Conservation (phyloP, 305 asterid genomes). For the Petunia hybrid region DNA sequence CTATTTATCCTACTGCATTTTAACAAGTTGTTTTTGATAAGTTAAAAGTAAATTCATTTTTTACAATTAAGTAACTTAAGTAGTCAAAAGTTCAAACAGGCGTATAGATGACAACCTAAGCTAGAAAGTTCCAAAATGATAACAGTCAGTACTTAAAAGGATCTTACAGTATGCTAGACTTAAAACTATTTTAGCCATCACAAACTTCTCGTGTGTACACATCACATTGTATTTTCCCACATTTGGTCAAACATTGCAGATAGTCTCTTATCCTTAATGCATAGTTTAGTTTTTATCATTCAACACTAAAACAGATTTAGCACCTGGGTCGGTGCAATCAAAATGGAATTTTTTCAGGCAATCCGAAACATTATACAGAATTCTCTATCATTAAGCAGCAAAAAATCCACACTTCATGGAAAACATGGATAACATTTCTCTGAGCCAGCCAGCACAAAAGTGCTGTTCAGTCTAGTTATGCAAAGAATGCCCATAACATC, state of each 20-base stretch:
- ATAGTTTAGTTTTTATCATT: background rate
- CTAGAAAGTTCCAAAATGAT: background rate
- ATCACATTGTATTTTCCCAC: background rate
- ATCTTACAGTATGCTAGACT: background rate
- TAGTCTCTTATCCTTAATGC: background rate
- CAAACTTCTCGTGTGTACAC: slow-evolving; percentile 10
- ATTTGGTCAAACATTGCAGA: background rate
- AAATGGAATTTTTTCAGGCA: background rate
- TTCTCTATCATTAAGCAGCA: slow-evolving; percentile 17
- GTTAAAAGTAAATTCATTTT: background rate
- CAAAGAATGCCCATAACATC: background rate
- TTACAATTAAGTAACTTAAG: background rate
- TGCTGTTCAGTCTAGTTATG: background rate
- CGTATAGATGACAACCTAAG: background rate
- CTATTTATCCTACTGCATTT: background rate
- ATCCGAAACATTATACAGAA: background rate
- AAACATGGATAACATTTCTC: slow-evolving; percentile 6
- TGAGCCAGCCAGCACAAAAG: background rate
- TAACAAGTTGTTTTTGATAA: slow-evolving; percentile 13
- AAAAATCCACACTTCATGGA: background rate
- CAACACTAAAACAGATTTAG: background rate
- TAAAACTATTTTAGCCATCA: background rate
- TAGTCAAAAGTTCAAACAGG: background rate
- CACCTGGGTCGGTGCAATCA: background rate
- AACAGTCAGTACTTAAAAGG: background rate